Evolutionary conservation across 371 early-diverging fungal species (phyloP), one percentile per base, ranked within the genome.

Genomic region (Mucor indicus): DNA sequence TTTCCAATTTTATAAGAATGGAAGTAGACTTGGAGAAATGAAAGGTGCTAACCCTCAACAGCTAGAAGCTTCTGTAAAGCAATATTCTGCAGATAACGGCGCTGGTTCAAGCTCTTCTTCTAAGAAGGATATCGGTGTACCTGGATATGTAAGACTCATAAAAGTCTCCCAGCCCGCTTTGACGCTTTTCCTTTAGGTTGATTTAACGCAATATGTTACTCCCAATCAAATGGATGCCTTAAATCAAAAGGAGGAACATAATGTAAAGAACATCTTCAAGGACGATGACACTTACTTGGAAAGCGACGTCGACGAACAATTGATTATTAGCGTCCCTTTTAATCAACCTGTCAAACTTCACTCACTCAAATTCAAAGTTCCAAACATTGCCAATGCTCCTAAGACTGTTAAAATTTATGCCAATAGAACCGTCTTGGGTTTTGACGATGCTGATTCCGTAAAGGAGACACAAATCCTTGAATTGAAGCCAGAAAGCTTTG

Each of bases 291-390:
- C 74, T 4, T 81, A 64, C 35, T 62, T 96, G 31, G 89, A 93
- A 62, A 88, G 88, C 67, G 97, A 95, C 66, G 89, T 87, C 2
- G 97, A 95, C 62, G 97, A 93, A 75, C 97, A 96, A 63, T 66
- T 96, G 16, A 84, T 96, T 35, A 79, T 96, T 39, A 80, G 79
- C 27, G 70, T 95, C 43, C 83, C 87, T 6, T 96, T 96, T 65
- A 90, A 86, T 57, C 94, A 95, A 78, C 68, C 90, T 37, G 86
- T 95, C 53, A 93, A 93, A 69, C 54, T 96, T 41, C 94, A 94
- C 62, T 91, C 93, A 3, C 57, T 96, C 35, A 88, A 88, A 62
- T 65, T 96, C 44, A 77, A 80, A 44, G 87, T 84, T 19, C 60
- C 77, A 22, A 62, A 72, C 44, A 48, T 68, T 31, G 91, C 80